These are phyloP conservation scores for Lipomyces yamadae DNA, from an alignment of 805 yeast genomes.

Conservation along the genomic window DNA sequence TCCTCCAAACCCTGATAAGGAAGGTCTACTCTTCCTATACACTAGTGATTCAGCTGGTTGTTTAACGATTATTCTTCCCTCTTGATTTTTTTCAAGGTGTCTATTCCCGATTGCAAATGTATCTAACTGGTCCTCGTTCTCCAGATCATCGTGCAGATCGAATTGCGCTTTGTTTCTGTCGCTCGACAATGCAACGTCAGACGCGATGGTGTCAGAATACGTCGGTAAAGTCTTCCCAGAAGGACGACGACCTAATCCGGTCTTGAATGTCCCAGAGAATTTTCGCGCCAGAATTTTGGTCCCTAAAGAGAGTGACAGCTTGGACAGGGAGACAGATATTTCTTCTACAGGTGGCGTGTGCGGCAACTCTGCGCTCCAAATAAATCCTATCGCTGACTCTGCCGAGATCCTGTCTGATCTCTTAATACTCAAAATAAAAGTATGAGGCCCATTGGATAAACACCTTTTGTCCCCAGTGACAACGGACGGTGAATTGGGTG, in stretches of 20 bases:
- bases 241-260: constrained; percentile 10
- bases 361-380: constrained; percentile 27
- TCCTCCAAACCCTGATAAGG: background rate
- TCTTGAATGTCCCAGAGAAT: constrained; percentile 15
- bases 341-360: background rate
- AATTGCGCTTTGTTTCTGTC: background rate
- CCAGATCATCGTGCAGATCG: background rate
- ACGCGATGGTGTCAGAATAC: background rate
- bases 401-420: constrained; percentile 19
- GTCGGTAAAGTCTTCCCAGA: constrained; percentile 1
- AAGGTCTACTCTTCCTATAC: constrained; percentile 6
- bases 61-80: background rate
- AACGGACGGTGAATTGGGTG: background rate
- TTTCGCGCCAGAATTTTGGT: constrained; percentile 13
- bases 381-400: constrained; percentile 12
- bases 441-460: background rate
- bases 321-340: background rate
- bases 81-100: constrained; percentile 5
- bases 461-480: background rate
- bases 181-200: background rate
- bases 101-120: background rate
- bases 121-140: background rate
- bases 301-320: background rate
- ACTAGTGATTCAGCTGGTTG: constrained; percentile 7
- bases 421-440: constrained; percentile 20